Conservation (phyloP, 768 basidiomycete species). For the Hydnum rufescens region DNA sequence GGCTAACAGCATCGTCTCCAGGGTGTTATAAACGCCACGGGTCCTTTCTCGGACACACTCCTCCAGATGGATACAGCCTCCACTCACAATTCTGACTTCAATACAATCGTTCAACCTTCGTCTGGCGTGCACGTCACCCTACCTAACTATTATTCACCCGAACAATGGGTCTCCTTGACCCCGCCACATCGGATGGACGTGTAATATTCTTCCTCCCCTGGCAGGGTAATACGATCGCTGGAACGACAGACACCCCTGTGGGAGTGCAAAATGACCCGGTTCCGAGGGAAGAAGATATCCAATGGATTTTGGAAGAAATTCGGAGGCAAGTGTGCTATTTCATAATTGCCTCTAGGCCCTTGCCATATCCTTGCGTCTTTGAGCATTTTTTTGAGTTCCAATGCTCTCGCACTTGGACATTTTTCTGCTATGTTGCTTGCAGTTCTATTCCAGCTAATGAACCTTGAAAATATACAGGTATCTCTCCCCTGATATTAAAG, state of each 20-base stretch:
- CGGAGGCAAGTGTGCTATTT: neutral
- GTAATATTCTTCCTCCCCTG: constrained; percentile 99
- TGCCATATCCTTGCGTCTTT: no score
- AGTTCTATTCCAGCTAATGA: neutral
- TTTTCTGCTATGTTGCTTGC: no score
- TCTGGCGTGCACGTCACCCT: constrained; percentile 93
- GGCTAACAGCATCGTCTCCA: constrained; percentile 15
- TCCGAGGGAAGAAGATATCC: constrained; percentile 83
- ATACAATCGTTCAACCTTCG: constrained; percentile 83
- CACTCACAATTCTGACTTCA: constrained; percentile 10
- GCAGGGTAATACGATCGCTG: constrained; percentile 95
- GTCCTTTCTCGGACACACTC: constrained; percentile 77
- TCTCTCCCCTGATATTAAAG: constrained; percentile 79
- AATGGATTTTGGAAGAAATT: constrained; percentile 92
- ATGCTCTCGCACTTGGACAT: no score
- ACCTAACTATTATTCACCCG: constrained; percentile 93
- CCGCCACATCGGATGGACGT: constrained; percentile 84
- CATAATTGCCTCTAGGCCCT: no score
- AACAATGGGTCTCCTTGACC: constrained; percentile 89
- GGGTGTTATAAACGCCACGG: constrained; percentile 94
- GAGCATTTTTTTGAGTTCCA: no score
- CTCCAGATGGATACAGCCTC: constrained; percentile 46
- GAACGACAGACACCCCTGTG: constrained; percentile 80
- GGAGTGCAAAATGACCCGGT: constrained; percentile 52
- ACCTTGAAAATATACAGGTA: constrained; percentile 33